Conservation (phyloP, 2,329 filamentous ascomycete species). For the Hypoxylon sp. region DNA sequence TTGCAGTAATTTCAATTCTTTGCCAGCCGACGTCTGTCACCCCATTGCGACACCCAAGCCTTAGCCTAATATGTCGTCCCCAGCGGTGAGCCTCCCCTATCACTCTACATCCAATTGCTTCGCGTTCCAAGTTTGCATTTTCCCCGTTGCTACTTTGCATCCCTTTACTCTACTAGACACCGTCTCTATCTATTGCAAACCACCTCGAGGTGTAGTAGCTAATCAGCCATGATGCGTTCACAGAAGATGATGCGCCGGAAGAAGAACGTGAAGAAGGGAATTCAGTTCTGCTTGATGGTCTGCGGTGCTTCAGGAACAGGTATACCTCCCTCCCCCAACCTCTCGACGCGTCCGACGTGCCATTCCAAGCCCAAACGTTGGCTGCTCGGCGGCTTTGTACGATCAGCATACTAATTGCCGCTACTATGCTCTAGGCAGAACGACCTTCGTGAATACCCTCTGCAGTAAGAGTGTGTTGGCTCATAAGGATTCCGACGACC, state of each 20-base stretch:
- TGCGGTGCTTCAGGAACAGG: conserved; percentile 98
- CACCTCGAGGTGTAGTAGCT: conserved; percentile 35
- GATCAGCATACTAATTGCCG: conserved; percentile 27
- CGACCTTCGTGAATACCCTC: conserved; percentile 99
- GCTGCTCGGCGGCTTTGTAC: conserved; percentile 16
- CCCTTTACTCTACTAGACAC: conserved; percentile 11
- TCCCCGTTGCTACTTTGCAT: conserved; percentile 14
- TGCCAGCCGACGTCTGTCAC: conserved; percentile 35
- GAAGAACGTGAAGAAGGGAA: conserved; percentile 99
- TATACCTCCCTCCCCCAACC: conserved; percentile 63
- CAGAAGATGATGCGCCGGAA: conserved; percentile 98
- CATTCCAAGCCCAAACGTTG: conserved; percentile 6
- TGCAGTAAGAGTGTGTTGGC: conserved; percentile 93
- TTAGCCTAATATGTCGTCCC: conserved; percentile 57
- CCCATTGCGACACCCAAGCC: conserved; percentile 44
- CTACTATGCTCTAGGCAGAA: conserved; percentile 76
- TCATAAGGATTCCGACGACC: conserved; percentile 94
- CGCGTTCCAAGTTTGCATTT: conserved; percentile 38
- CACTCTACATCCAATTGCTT: conserved; percentile 41
- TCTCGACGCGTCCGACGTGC: conserved; percentile 38
- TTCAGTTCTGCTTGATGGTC: conserved; percentile 99
- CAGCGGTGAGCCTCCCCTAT: conserved; percentile 56
- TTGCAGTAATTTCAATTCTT: conserved; percentile 42
- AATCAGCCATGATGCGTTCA: conserved; percentile 52
- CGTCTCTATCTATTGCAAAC: conserved; percentile 8